These are phyloP conservation scores for Paramecium sonneborni DNA, from an alignment of 73 alveolate genomes.

Conservation along the genomic window DNA sequence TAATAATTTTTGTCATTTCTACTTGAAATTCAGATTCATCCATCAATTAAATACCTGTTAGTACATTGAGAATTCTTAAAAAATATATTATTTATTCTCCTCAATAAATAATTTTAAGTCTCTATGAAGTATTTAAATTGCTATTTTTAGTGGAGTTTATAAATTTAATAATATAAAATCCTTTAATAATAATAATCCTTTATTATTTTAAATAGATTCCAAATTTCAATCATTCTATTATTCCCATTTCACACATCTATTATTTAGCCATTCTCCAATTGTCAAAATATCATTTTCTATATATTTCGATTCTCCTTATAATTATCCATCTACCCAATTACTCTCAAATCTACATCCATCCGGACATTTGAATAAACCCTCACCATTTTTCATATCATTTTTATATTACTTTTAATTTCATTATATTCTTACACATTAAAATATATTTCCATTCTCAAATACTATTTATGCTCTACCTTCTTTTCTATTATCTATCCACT, in stretches of 20 bases:
- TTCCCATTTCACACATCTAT: not conserved
- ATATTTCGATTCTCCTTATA: not conserved
- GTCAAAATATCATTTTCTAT: not conserved
- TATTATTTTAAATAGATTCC: not conserved
- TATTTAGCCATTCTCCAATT: not conserved
- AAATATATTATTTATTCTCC: not conserved
- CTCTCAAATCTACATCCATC: slow-evolving; percentile 76
- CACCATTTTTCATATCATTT: slow-evolving; percentile 76
- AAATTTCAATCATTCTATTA: not conserved
- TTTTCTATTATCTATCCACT: not conserved
- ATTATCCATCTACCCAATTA: not conserved
- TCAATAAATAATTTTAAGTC: not conserved
- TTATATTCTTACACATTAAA: not conserved
- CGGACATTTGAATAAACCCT: slow-evolving; percentile 81
- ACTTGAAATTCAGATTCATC: not conserved
- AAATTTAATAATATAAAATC: not conserved
- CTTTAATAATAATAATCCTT: not conserved
- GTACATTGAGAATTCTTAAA: not conserved
- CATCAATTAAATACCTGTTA: not conserved
- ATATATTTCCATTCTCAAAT: not conserved
- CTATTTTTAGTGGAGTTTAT: not conserved
- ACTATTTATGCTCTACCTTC: not conserved
- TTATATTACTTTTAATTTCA: slow-evolving; percentile 76
- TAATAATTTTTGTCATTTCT: not conserved
- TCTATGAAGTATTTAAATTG: not conserved